These are phyloP conservation scores for Penicillium sclerotiorum DNA, from an alignment of 2,329 filamentous ascomycete species.

Conservation along the genomic window DNA sequence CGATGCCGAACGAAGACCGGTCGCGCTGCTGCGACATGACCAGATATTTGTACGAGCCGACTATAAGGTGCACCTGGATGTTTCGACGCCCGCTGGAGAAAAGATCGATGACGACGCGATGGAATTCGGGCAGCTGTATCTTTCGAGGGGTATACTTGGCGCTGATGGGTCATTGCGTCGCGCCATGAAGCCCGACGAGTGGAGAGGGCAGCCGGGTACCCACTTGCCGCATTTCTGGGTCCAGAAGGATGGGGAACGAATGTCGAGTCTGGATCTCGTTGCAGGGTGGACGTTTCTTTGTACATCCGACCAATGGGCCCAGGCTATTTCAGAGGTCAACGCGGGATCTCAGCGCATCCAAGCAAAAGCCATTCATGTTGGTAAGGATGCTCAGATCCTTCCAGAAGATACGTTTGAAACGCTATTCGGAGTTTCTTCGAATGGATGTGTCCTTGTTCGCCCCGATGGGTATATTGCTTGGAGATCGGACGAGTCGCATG, in stretches of 20 bases:
- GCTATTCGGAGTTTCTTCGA: conserved; percentile 29
- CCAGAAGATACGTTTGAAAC: conserved; percentile 18
- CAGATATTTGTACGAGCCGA: conserved; percentile 30
- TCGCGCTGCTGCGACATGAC: conserved; percentile 30
- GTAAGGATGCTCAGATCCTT: conserved; percentile 9
- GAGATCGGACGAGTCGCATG: conserved; percentile 16
- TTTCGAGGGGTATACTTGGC: conserved; percentile 25
- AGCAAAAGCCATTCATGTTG: conserved; percentile 14
- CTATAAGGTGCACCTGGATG: conserved; percentile 20
- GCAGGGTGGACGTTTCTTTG: conserved; percentile 30
- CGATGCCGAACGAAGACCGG: conserved; percentile 41
- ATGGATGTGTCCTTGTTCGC: conserved; percentile 35
- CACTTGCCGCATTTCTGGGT: conserved; percentile 38
- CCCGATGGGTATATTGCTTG: conserved; percentile 42
- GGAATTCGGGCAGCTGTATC: conserved; percentile 30
- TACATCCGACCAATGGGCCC: conserved; percentile 19
- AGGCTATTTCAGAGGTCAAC: conserved; percentile 14
- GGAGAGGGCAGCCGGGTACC: conserved; percentile 33
- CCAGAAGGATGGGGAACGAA: conserved; percentile 19
- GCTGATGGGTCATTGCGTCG: conserved; percentile 7
- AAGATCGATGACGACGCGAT: conserved; percentile 30
- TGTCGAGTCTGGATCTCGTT: conserved; percentile 37
- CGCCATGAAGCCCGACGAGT: conserved; percentile 26
- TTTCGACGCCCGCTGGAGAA: conserved; percentile 2
- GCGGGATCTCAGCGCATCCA: conserved; percentile 9